A percentile compares a stretch with the other conserved stretches of the same genome.
phyloP scores from a whole-genome alignment of 257 asterid species.

The Misopates orontium region DNA sequence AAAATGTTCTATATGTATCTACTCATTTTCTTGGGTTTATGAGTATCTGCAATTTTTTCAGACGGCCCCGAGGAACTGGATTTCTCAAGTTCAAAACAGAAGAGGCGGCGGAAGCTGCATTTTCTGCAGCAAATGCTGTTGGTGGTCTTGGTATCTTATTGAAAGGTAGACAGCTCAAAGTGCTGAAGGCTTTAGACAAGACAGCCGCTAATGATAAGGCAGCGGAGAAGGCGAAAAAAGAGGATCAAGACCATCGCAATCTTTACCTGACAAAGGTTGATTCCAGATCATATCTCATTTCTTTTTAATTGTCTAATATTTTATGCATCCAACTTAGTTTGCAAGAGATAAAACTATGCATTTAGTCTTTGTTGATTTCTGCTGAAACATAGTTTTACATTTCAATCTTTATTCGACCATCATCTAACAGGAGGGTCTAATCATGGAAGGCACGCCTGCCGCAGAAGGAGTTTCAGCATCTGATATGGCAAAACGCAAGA shows the following conservation, averaged over 20 bases:
- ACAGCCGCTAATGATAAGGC: constrained; percentile 77
- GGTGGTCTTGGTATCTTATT: constrained; percentile 64
- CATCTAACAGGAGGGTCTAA: constrained; percentile 79
- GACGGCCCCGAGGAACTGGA: constrained; percentile 98
- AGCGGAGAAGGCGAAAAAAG: constrained; percentile 73
- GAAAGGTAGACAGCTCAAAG: constrained; percentile 80
- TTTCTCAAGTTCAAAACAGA: constrained; percentile 80
- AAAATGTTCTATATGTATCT: constrained; percentile 16
- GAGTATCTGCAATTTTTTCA: constrained; percentile 34
- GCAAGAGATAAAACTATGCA: constrained; percentile 5
- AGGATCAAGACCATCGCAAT: constrained; percentile 73
- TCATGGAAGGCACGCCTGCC: constrained; percentile 81
- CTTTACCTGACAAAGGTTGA: constrained; percentile 87
- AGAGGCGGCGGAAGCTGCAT: constrained; percentile 71
- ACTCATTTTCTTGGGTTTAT: constrained; percentile 8
- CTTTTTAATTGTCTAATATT: background rate
- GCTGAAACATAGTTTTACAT: constrained; percentile 1
- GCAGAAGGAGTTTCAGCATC: constrained; percentile 84
- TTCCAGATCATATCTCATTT: constrained; percentile 21
- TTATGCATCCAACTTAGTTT: constrained; percentile 8
- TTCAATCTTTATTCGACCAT: constrained; percentile 26
- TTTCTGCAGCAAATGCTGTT: constrained; percentile 61
- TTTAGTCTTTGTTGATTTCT: background rate
- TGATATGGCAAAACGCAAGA: constrained; percentile 88
- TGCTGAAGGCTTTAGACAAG: constrained; percentile 83